phyloP scores from a whole-genome alignment of 1,139 yeast genomes.

The Suhomyces yuchorum region DNA sequence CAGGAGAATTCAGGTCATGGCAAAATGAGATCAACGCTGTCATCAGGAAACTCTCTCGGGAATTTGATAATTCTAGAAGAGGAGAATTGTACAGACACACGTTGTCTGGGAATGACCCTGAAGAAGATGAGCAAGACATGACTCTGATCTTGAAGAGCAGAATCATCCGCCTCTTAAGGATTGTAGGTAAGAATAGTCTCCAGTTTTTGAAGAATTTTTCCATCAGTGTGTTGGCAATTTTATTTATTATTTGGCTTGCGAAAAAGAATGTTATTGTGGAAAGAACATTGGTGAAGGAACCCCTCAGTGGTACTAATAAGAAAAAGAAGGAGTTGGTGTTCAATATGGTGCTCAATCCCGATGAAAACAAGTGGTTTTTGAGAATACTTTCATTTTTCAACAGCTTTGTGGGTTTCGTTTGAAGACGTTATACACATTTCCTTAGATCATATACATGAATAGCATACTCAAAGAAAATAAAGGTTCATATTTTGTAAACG shows the following conservation, averaged over 20 bases:
- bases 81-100: conserved; percentile 6
- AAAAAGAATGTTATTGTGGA: conserved; percentile 46
- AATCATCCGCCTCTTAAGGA: conserved; percentile 26
- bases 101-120: conserved; percentile 9
- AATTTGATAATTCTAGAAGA: conserved; percentile 27
- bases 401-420: conserved; percentile 51
- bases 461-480: not conserved
- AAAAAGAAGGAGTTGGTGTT: conserved; percentile 44
- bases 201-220: conserved; percentile 40
- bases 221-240: conserved; percentile 39
- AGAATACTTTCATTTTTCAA: conserved; percentile 41
- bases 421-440: not conserved
- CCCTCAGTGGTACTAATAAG: conserved; percentile 22
- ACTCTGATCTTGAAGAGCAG: conserved; percentile 28
- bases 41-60: conserved; percentile 42
- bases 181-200: conserved; percentile 33
- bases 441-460: not conserved
- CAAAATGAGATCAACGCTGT: conserved; percentile 48
- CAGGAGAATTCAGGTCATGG: conserved; percentile 48
- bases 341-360: conserved; percentile 47
- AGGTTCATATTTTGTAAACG: not conserved
- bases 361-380: conserved; percentile 51
- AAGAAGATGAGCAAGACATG: conserved; percentile 24
- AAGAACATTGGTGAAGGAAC: conserved; percentile 42
- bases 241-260: conserved; percentile 48